Conservation (phyloP, 2,329 filamentous ascomycete species). For the Zarea fungicola region DNA sequence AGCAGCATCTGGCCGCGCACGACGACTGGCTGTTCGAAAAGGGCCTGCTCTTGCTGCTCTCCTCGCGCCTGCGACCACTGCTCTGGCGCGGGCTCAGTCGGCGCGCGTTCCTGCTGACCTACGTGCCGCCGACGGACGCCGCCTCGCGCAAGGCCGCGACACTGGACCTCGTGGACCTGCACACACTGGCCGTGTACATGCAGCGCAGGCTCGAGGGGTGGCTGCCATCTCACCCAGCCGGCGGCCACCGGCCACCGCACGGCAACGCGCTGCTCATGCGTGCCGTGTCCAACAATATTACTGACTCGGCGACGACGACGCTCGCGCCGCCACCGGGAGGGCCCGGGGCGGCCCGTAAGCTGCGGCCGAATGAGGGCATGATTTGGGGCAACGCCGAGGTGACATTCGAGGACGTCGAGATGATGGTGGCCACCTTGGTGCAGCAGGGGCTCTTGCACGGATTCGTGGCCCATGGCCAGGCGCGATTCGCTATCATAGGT, state of each 20-base stretch:
- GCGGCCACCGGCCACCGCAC: slow-evolving; percentile 33
- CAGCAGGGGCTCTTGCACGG: slow-evolving; percentile 78
- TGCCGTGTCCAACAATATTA: slow-evolving; percentile 43
- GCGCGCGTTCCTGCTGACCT: slow-evolving; percentile 72
- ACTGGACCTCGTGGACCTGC: slow-evolving; percentile 65
- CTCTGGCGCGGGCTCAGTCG: slow-evolving; percentile 80
- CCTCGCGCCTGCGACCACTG: slow-evolving; percentile 71
- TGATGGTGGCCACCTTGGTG: slow-evolving; percentile 68
- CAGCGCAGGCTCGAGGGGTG: slow-evolving; percentile 61
- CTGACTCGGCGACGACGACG: slow-evolving; percentile 33
- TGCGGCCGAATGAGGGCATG: slow-evolving; percentile 54
- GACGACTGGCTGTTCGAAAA: slow-evolving; percentile 71
- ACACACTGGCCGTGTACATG: slow-evolving; percentile 57
- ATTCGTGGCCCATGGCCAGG: slow-evolving; percentile 72
- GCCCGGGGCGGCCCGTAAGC: slow-evolving; percentile 29
- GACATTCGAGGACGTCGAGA: slow-evolving; percentile 65
- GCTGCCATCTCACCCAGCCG: slow-evolving; percentile 32
- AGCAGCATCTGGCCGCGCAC: slow-evolving; percentile 58
- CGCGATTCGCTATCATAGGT: slow-evolving; percentile 77
- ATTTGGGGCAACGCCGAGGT: slow-evolving; percentile 59
- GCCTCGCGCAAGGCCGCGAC: slow-evolving; percentile 62
- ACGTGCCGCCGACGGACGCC: slow-evolving; percentile 56
- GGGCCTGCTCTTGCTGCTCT: slow-evolving; percentile 69
- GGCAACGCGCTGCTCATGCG: slow-evolving; percentile 48
- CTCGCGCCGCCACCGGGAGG: slow-evolving; percentile 45